Percentiles rank a stretch among this genome's conserved stretches.
phyloP scores from a whole-genome alignment of 768 basidiomycete species.

The Agaricus blazei region DNA sequence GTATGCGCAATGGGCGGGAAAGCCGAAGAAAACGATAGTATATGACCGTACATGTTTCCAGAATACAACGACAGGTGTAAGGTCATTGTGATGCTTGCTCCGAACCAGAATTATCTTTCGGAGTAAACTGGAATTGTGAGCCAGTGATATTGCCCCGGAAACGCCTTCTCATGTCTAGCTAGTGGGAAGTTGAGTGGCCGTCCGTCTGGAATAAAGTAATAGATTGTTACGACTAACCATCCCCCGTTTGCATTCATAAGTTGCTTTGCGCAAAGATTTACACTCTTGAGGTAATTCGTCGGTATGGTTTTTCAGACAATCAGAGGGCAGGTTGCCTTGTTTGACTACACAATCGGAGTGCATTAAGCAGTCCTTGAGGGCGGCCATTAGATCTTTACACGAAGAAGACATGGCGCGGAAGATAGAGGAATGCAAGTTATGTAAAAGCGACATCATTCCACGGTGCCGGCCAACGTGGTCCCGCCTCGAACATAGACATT shows the following conservation, averaged over 20 bases:
- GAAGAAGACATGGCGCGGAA: constrained; percentile 63
- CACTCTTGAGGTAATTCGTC: constrained; percentile 80
- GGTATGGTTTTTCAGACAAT: constrained; percentile 72
- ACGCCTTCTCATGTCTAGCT: constrained; percentile 84
- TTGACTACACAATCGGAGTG: constrained; percentile 85
- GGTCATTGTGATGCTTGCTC: constrained; percentile 2
- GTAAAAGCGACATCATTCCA: background rate
- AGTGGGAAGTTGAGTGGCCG: background rate
- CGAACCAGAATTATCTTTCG: constrained; percentile 18
- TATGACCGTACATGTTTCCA: too few relatives aligned
- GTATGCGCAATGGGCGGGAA: too few relatives aligned
- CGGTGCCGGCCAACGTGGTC: background rate
- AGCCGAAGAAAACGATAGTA: too few relatives aligned
- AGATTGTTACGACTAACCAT: constrained; percentile 50
- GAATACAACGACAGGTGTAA: background rate
- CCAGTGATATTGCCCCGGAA: constrained; percentile 71
- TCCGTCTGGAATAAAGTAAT: background rate
- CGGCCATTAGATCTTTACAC: constrained; percentile 70
- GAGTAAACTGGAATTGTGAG: constrained; percentile 41
- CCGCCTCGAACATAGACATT: background rate
- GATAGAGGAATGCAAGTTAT: background rate
- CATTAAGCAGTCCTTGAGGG: constrained; percentile 81
- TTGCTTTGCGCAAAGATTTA: constrained; percentile 70
- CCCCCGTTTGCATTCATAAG: constrained; percentile 87
- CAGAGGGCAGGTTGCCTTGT: constrained; percentile 73